phyloP scores from a whole-genome alignment of 345 rosid genomes.

The Reutealis trisperma region DNA sequence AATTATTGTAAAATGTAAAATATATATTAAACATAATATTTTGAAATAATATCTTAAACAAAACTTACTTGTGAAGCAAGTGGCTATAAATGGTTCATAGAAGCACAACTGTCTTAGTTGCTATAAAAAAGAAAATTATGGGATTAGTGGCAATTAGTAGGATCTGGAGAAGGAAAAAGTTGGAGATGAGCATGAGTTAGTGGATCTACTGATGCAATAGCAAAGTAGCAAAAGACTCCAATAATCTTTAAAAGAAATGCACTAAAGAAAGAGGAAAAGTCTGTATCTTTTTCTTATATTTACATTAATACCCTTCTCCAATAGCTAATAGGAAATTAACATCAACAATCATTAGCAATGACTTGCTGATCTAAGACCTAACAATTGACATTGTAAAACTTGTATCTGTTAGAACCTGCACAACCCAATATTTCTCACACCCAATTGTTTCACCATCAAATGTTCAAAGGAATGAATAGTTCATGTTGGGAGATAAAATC shows the following conservation, averaged over 20 bases:
- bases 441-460: too few species aligned
- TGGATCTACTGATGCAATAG: conserved; percentile 38
- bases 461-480: too few species aligned
- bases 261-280: conserved; percentile 23
- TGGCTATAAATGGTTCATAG: background rate
- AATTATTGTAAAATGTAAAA: too few species aligned
- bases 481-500: too few species aligned
- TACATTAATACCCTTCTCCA: conserved; percentile 29
- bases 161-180: conserved; percentile 21
- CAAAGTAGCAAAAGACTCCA: conserved; percentile 30
- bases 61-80: too few species aligned
- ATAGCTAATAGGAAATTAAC: too few species aligned
- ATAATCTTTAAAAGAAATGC: conserved; percentile 32
- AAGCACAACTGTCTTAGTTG: background rate
- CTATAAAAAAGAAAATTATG: background rate
- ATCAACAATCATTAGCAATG: background rate
- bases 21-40: too few species aligned
- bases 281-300: conserved; percentile 8
- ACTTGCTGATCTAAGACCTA: background rate
- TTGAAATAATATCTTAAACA: too few species aligned
- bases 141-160: conserved; percentile 40
- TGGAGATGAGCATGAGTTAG: conserved; percentile 42
- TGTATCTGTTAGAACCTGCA: background rate
- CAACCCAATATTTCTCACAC: background rate
- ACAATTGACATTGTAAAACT: too few species aligned